Conservation (phyloP, 495 filamentous ascomycete species). For the Aspergillus sparsus region DNA sequence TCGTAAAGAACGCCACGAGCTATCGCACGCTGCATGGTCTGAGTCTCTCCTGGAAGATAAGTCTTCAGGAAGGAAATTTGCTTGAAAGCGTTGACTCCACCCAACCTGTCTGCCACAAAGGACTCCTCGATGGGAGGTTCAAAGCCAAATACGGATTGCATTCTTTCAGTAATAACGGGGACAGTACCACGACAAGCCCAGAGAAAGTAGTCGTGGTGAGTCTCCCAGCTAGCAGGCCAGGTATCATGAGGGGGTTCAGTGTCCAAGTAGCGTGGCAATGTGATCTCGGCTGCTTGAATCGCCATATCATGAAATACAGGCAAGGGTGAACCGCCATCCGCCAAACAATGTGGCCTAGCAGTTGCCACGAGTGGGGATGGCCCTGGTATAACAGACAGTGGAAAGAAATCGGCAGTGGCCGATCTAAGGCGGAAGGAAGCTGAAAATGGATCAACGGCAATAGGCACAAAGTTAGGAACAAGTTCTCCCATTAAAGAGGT, state of each 20-base stretch:
- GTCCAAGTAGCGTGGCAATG: constrained; percentile 10
- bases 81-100: constrained; percentile 17
- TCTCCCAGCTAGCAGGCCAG: constrained; percentile 16
- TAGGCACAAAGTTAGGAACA: too few species aligned
- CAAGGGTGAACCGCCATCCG: neutral
- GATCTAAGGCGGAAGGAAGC: too few species aligned
- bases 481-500: too few species aligned
- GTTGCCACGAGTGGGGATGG: too few species aligned
- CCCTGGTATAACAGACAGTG: too few species aligned
- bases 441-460: too few species aligned
- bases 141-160: constrained; percentile 22
- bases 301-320: neutral
- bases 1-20: constrained; percentile 22
- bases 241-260: constrained; percentile 11
- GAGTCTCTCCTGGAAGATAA: constrained; percentile 23
- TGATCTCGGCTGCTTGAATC: constrained; percentile 12
- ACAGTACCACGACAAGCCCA: constrained; percentile 24
- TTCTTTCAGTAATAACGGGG: constrained; percentile 17
- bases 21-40: constrained; percentile 23
- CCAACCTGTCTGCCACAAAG: constrained; percentile 19
- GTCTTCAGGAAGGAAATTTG: constrained; percentile 22
- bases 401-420: too few species aligned
- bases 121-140: constrained; percentile 12
- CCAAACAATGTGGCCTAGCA: too few species aligned
- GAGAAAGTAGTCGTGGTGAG: constrained; percentile 23